Evolutionary conservation across 2,329 filamentous ascomycete species (phyloP).

Genomic region (Colletotrichum liriopes): DNA sequence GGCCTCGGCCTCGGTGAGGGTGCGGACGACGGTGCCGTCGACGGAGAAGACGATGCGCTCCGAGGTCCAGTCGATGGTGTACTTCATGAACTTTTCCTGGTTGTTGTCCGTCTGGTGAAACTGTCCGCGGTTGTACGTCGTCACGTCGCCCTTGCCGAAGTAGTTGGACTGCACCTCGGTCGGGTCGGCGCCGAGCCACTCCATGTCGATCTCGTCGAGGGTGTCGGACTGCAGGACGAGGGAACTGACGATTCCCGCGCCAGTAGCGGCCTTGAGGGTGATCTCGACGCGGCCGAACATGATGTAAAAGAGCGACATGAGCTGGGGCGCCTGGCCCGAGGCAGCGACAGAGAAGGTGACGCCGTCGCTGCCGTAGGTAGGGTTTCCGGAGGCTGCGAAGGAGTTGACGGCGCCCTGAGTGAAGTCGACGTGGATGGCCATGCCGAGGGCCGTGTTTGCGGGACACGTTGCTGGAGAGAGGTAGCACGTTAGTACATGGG

Average conservation of each 20-base stretch:
- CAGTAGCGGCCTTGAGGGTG: slow-evolving; percentile 87
- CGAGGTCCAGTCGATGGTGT: slow-evolving; percentile 92
- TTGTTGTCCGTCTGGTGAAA: slow-evolving; percentile 81
- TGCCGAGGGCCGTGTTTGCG: slow-evolving; percentile 84
- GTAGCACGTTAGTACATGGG: neutral
- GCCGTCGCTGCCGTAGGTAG: slow-evolving; percentile 83
- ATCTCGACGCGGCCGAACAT: slow-evolving; percentile 97
- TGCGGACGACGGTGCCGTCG: slow-evolving; percentile 82
- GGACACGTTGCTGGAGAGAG: slow-evolving; percentile 72
- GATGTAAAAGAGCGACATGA: slow-evolving; percentile 95
- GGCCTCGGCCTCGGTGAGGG: slow-evolving; percentile 79
- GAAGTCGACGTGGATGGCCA: slow-evolving; percentile 89
- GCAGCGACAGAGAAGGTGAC: slow-evolving; percentile 84
- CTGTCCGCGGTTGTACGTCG: slow-evolving; percentile 88
- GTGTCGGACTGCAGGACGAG: slow-evolving; percentile 92
- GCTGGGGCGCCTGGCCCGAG: slow-evolving; percentile 87
- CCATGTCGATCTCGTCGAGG: slow-evolving; percentile 97
- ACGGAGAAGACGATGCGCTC: slow-evolving; percentile 90
- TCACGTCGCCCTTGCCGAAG: slow-evolving; percentile 92
- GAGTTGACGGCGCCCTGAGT: slow-evolving; percentile 82
- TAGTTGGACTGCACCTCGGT: slow-evolving; percentile 95
- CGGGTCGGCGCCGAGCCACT: slow-evolving; percentile 88
- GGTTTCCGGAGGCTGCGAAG: slow-evolving; percentile 79
- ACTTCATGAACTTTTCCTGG: slow-evolving; percentile 85
- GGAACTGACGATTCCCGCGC: slow-evolving; percentile 93